Conservation (phyloP, 2,329 filamentous ascomycete species). For the Plenodomus tracheiphilus region DNA sequence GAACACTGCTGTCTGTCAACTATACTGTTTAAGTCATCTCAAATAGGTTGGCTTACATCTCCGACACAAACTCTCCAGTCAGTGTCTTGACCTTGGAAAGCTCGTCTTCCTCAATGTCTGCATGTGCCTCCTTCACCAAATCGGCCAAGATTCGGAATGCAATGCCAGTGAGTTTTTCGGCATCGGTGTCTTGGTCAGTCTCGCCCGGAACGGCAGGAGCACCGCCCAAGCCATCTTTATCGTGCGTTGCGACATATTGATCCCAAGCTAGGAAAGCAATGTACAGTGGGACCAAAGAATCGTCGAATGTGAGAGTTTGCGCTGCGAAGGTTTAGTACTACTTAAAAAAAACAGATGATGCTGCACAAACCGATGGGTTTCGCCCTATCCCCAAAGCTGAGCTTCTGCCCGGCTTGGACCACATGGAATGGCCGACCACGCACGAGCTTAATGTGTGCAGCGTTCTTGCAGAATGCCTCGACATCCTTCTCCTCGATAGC, state of each 20-base stretch:
- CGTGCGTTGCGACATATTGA: slow-evolving; percentile 48
- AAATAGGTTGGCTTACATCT: slow-evolving; percentile 44
- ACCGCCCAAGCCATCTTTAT: slow-evolving; percentile 38
- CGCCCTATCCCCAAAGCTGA: slow-evolving; percentile 53
- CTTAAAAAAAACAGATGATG: background rate
- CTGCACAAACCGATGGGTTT: slow-evolving; percentile 56
- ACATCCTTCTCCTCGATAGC: slow-evolving; percentile 72
- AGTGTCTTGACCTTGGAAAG: slow-evolving; percentile 43
- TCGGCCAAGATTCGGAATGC: slow-evolving; percentile 48
- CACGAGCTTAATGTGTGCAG: slow-evolving; percentile 87
- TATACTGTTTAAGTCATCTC: background rate
- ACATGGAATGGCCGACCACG: slow-evolving; percentile 62
- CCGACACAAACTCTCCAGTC: slow-evolving; percentile 44
- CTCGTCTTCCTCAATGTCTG: slow-evolving; percentile 47
- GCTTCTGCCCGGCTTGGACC: slow-evolving; percentile 47
- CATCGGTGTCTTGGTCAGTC: slow-evolving; percentile 32
- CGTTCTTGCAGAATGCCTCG: slow-evolving; percentile 93
- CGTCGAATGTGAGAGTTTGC: slow-evolving; percentile 48
- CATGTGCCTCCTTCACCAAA: slow-evolving; percentile 48
- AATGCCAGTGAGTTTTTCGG: slow-evolving; percentile 49
- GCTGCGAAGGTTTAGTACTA: slow-evolving; percentile 24
- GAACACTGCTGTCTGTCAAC: slow-evolving; percentile 52
- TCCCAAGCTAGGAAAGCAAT: slow-evolving; percentile 58
- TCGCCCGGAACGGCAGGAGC: slow-evolving; percentile 44
- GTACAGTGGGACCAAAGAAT: slow-evolving; percentile 53